A percentile compares a stretch with the other conserved stretches of the same genome.
Evolutionary conservation across 1,284 basidiomycete species (phyloP).

Genomic region (Ganoderma multipileum): DNA sequence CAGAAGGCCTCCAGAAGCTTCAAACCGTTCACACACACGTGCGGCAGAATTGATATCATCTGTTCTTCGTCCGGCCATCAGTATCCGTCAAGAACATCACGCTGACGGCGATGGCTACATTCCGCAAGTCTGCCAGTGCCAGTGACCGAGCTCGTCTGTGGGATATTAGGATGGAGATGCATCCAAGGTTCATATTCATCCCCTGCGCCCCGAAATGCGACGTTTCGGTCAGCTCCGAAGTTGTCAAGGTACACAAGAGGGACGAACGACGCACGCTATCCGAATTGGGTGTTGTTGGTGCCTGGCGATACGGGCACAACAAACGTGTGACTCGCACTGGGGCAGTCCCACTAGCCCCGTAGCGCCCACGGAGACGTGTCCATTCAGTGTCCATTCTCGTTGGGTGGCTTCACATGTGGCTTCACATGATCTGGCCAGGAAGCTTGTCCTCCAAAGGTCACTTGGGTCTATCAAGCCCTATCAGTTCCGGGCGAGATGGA

Average conservation of each 20-base stretch:
- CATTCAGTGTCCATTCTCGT: constrained; percentile 5
- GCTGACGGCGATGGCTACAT: constrained; percentile 21
- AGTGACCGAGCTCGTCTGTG: neutral
- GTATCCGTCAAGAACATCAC: constrained; percentile 26
- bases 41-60: constrained; percentile 28
- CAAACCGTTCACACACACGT: constrained; percentile 21
- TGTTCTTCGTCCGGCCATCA: constrained; percentile 30
- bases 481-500: neutral
- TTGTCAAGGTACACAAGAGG: neutral
- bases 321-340: neutral
- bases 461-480: neutral
- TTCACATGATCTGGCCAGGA: constrained; percentile 25
- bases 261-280: constrained; percentile 18
- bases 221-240: neutral
- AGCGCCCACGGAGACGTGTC: constrained; percentile 4
- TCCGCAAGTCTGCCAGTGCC: constrained; percentile 13
- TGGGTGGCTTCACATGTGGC: constrained; percentile 12
- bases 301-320: constrained; percentile 22
- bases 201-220: neutral
- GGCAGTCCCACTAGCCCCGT: constrained; percentile 7
- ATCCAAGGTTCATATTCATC: neutral
- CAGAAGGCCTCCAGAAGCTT: constrained; percentile 11
- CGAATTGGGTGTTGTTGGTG: constrained; percentile 18
- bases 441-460: neutral
- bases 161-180: neutral